A percentile compares a stretch with the other conserved stretches of the same genome.
phyloP scores from a whole-genome alignment of 768 basidiomycete genomes.

The Rhodotorula graminis region DNA sequence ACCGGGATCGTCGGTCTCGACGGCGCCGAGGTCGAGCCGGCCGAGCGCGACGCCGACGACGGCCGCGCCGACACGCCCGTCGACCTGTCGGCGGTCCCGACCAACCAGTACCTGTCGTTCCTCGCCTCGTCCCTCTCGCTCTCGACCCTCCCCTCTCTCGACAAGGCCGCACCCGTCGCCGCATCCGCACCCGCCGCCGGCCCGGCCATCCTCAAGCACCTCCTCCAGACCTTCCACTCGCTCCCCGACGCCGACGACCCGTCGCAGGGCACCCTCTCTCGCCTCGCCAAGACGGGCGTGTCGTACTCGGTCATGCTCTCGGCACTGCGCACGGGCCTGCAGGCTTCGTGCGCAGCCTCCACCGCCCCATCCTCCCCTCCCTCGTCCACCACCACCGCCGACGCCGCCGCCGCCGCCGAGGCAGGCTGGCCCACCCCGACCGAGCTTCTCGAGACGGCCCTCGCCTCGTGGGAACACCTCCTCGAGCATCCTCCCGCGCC shows the following conservation, averaged over 20 bases:
- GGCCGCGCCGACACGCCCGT: conserved; percentile 4
- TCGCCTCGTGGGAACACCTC: not conserved
- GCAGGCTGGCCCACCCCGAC: not conserved
- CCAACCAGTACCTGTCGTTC: conserved; percentile 30
- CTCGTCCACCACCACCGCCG: too few relatives aligned
- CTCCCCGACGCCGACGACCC: conserved; percentile 1
- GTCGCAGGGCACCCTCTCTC: not conserved
- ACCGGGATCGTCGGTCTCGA: not conserved
- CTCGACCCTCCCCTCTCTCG: not conserved
- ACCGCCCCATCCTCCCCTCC: too few relatives aligned
- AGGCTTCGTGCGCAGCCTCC: not conserved
- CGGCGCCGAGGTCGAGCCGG: not conserved
- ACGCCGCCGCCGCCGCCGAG: not conserved
- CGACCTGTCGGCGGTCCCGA: conserved; percentile 15
- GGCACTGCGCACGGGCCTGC: conserved; percentile 12
- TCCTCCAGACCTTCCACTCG: conserved; percentile 21
- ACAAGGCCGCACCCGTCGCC: not conserved
- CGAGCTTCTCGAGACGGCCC: conserved; percentile 6
- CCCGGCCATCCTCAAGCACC: not conserved
- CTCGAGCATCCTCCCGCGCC: not conserved
- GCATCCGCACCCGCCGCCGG: not conserved
- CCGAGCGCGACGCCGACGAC: not conserved
- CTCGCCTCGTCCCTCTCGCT: conserved; percentile 16
- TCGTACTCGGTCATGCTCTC: conserved; percentile 25
- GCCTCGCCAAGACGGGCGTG: conserved; percentile 3